Evolutionary conservation across 148 eudicot species (phyloP).

Genomic region (Chenopodium berlandieri): DNA sequence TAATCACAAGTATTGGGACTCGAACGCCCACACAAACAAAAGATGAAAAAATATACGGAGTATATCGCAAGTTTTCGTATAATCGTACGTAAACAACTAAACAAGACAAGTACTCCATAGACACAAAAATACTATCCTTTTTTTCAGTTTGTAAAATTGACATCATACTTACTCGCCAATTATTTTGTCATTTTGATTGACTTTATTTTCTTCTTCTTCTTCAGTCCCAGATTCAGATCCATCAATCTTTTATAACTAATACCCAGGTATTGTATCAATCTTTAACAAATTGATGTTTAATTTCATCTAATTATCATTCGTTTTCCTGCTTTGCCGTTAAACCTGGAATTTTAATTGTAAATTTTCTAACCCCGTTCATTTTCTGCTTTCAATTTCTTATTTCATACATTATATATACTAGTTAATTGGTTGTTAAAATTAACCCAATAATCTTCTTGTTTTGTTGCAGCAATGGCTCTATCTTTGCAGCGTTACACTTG

Average conservation of each 20-base stretch:
- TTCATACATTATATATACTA: too few species aligned
- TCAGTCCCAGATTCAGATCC: not conserved
- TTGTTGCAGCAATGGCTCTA: constrained; percentile 15
- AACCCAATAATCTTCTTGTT: not conserved
- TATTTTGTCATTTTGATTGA: too few species aligned
- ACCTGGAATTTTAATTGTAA: not conserved
- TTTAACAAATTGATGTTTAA: too few species aligned
- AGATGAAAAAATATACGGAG: too few species aligned
- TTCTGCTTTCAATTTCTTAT: not conserved
- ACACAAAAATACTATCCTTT: too few species aligned
- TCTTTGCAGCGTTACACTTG: constrained; percentile 17
- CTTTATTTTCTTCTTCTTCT: not conserved
- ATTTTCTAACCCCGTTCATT: not conserved
- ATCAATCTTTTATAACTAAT: not conserved
- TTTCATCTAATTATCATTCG: not conserved
- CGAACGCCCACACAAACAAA: too few species aligned
- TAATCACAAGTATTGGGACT: too few species aligned
- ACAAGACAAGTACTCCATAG: too few species aligned
- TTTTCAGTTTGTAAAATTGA: too few species aligned
- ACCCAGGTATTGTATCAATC: not conserved
- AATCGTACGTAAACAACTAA: too few species aligned
- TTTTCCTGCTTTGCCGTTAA: not conserved
- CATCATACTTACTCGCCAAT: too few species aligned
- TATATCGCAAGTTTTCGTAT: too few species aligned
- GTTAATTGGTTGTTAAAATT: not conserved